These are phyloP conservation scores for Macrolepiota albuminosa DNA, from an alignment of 768 basidiomycete genomes.

Conservation along the genomic window DNA sequence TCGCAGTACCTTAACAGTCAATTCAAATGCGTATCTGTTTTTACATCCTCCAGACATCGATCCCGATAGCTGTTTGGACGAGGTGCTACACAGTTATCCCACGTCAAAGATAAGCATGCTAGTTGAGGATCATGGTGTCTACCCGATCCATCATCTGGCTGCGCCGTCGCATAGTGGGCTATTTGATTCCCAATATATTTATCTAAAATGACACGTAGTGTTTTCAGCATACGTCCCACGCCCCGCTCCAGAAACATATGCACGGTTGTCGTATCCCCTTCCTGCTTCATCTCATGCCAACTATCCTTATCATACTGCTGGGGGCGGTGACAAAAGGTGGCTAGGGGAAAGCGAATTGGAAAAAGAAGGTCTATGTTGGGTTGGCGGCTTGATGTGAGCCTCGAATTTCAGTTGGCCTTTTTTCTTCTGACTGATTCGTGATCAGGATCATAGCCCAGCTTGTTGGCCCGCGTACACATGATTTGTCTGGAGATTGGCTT, in stretches of 20 bases:
- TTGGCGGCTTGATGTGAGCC: constrained; percentile 58
- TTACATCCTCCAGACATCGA: constrained; percentile 67
- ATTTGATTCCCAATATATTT: background rate
- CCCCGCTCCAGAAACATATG: constrained; percentile 29
- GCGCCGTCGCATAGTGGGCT: constrained; percentile 27
- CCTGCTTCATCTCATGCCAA: constrained; percentile 52
- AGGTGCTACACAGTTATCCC: constrained; percentile 6
- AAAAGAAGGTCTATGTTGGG: constrained; percentile 65
- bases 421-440: background rate
- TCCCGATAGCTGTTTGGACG: constrained; percentile 8
- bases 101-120: constrained; percentile 15
- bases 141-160: constrained; percentile 29
- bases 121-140: constrained; percentile 40
- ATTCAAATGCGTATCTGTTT: constrained; percentile 63
- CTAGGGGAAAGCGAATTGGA: constrained; percentile 42
- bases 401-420: background rate
- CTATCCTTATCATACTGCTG: constrained; percentile 72
- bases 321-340: constrained; percentile 68
- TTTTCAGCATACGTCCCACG: constrained; percentile 26
- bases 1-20: constrained; percentile 50
- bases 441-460: constrained; percentile 62
- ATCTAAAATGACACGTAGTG: constrained; percentile 13
- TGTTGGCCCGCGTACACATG: constrained; percentile 36
- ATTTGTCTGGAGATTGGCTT: constrained; percentile 26
- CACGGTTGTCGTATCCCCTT: constrained; percentile 47